Percentiles rank a stretch among this genome's conserved stretches.
Conservation (phyloP, 768 basidiomycete genomes). For the Lactarius psammicola region DNA sequence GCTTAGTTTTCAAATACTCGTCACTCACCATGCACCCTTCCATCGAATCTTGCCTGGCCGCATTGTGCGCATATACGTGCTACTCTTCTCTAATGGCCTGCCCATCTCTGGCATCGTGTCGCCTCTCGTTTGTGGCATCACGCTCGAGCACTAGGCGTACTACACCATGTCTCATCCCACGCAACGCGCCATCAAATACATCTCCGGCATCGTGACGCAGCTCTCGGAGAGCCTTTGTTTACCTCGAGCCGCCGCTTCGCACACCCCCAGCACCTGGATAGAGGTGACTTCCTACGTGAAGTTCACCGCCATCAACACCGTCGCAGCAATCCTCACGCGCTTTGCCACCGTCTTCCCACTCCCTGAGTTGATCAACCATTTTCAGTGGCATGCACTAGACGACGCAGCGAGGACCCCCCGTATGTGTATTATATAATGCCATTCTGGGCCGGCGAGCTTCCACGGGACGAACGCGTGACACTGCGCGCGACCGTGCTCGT, state of each 20-base stretch:
- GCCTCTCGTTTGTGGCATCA: slow-evolving; percentile 96
- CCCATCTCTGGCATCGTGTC: slow-evolving; percentile 97
- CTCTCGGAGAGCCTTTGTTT: slow-evolving; percentile 99
- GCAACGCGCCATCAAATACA: slow-evolving; percentile 91
- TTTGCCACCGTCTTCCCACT: slow-evolving; percentile 96
- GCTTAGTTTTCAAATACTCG: slow-evolving; percentile 88
- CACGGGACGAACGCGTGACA: slow-evolving; percentile 90
- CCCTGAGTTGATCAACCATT: slow-evolving; percentile 88
- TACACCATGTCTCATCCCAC: slow-evolving; percentile 98
- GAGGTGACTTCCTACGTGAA: slow-evolving; percentile 83
- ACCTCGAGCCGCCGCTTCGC: slow-evolving; percentile 92
- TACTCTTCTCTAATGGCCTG: slow-evolving; percentile 96
- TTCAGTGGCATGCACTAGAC: slow-evolving; percentile 84
- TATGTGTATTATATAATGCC: slow-evolving; percentile 99
- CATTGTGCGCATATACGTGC: slow-evolving; percentile 91
- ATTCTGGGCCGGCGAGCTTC: slow-evolving; percentile 99
- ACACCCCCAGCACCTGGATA: slow-evolving; percentile 73
- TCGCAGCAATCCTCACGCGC: slow-evolving; percentile 91
- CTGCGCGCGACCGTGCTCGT: slow-evolving; percentile 92
- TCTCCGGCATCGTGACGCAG: slow-evolving; percentile 91
- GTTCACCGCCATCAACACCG: slow-evolving; percentile 89
- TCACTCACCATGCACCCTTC: slow-evolving; percentile 74
- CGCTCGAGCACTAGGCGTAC: slow-evolving; percentile 99
- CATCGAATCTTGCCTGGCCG: slow-evolving; percentile 95
- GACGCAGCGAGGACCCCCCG: slow-evolving; percentile 85